Base-by-base conservation (phyloP, 805 yeast genomes). In the Tetrapisispora phaffii region DNA sequence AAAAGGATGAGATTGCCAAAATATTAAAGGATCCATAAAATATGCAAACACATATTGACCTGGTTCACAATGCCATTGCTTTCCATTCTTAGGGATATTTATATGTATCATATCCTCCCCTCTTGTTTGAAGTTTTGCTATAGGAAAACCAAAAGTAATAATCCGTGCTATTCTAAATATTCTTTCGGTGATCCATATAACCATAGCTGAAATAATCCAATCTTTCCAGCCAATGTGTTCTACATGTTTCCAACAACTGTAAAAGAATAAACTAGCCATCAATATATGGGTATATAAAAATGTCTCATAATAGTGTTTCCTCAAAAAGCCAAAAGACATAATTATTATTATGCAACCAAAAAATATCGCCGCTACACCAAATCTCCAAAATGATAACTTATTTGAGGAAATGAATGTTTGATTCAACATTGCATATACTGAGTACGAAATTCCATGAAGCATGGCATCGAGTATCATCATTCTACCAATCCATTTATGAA, bases 1-100 rank as follows among this genome's bases (percentile, higher is more conserved):
- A 56, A 77, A 76, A 7, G 82, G 82, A 55, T 76, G 79, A 5
- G 76, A 72, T 52, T 76, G 78, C 74, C 76, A 76, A 62, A 75
- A 75, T 39, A 70, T 60, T 1, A 56, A 44, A 7, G 73, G 70
- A 34, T 69, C 64, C 50, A 76, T 51, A 56, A 77, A 75, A 59
- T 73, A 66, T 22, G 76, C 57, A 54, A 66, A 75, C 1, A 66
- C 71, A 52, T 63, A 70, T 35, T 69, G 69, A 24, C 76, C 74
- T 4, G 79, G 76, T 48, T 53, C 53, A 4, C 67, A 59, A 23
- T 59, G 57, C 73, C 76, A 74, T 43, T 34, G 8, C 3, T 17
- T 26, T 3, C 13, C 17, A 10, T 46, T 23, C 21, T 49, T 50
- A 22, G 56, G 56, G 15, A 59, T 48, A 8, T 47, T 45, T 1